Percentiles rank a stretch among this genome's conserved stretches.
phyloP scores from a whole-genome alignment of 2,329 filamentous ascomycete species.

The Fulvia fulva region DNA sequence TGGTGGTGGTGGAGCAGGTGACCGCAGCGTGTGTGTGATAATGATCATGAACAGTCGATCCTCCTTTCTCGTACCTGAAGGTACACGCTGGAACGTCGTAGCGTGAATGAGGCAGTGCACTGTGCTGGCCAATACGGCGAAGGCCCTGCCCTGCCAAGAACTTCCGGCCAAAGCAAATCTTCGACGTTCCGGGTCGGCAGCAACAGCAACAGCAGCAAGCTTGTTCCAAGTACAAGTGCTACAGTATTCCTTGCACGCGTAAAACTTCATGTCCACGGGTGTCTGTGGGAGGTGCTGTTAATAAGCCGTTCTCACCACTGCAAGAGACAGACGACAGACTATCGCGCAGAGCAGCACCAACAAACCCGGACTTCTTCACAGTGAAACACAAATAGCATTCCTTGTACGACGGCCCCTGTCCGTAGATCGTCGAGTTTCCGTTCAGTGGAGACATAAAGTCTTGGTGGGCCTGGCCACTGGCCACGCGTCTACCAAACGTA shows the following conservation, averaged over 20 bases:
- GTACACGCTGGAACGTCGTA: too few relatives aligned
- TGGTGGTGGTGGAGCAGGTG: background rate
- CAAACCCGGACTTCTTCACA: background rate
- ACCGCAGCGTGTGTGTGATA: background rate
- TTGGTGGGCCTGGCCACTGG: background rate
- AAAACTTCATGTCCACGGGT: too few relatives aligned
- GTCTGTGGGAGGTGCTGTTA: too few relatives aligned
- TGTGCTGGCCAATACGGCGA: background rate
- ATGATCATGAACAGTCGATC: background rate
- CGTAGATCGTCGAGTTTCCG: background rate
- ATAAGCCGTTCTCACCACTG: too few relatives aligned
- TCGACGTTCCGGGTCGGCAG: background rate
- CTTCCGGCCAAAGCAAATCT: background rate
- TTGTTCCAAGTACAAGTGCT: too few relatives aligned
- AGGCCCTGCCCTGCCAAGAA: background rate
- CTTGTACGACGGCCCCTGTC: background rate
- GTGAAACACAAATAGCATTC: slow-evolving; percentile 1
- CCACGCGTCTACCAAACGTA: too few relatives aligned
- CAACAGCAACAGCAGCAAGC: background rate
- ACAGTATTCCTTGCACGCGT: too few relatives aligned
- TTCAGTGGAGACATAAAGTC: background rate
- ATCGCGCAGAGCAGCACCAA: background rate
- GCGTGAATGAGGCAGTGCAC: background rate
- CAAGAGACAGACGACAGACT: background rate
- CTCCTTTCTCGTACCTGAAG: background rate